Evolutionary conservation across 2,329 filamentous ascomycete species (phyloP).

Genomic region (Diaporthe velutina): DNA sequence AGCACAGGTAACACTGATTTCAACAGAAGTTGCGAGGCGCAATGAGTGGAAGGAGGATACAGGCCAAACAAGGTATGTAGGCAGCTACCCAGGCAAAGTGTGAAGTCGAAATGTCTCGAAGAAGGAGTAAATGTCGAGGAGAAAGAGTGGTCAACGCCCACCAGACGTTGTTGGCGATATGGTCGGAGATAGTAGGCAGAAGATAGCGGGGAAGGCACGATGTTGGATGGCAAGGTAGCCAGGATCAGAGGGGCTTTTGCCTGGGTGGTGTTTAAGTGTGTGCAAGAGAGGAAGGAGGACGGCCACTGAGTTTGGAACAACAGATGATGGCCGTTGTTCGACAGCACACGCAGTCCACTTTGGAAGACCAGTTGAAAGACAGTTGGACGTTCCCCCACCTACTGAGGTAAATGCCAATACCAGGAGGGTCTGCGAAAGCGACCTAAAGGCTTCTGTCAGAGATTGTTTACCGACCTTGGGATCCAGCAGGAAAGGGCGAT

Average conservation of each 20-base stretch:
- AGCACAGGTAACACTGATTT: constrained; percentile 18
- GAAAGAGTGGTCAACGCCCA: background rate
- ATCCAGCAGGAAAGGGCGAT: background rate
- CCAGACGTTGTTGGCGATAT: background rate
- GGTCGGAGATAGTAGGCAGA: background rate
- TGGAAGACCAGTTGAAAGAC: background rate
- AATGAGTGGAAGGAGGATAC: constrained; percentile 18
- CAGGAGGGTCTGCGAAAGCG: background rate
- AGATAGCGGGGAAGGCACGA: background rate
- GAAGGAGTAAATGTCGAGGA: constrained; percentile 40
- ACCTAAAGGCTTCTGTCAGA: constrained; percentile 5
- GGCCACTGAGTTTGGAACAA: background rate
- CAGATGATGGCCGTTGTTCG: background rate
- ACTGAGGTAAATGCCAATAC: background rate
- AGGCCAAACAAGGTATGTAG: background rate
- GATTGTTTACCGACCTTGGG: background rate
- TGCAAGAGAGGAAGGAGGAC: background rate
- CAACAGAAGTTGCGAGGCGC: constrained; percentile 31
- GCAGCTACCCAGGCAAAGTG: constrained; percentile 19
- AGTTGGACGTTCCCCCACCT: background rate
- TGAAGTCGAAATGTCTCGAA: constrained; percentile 33
- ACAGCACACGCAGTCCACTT: background rate
- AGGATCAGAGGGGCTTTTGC: background rate
- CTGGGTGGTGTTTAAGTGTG: background rate
- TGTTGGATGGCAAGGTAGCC: background rate